A percentile compares a stretch with the other conserved stretches of the same genome.
Conservation (phyloP, 768 basidiomycete species). For the Leccinum aurantiacum region DNA sequence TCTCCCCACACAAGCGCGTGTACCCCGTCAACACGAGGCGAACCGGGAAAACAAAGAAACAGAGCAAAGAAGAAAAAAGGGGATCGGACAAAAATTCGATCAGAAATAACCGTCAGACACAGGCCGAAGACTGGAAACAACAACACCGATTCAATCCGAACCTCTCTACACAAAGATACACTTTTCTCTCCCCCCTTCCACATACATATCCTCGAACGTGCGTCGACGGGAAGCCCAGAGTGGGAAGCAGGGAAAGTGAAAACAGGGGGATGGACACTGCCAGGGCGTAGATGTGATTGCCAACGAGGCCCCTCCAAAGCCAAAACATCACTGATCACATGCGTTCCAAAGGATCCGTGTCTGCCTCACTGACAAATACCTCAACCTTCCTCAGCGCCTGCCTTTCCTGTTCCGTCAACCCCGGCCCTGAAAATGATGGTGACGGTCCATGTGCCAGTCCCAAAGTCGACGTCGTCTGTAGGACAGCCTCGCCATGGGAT, state of each 20-base stretch:
- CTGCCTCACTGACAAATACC: conserved; percentile 69
- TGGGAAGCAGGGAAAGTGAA: not conserved
- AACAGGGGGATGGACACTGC: not conserved
- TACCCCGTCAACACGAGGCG: not conserved
- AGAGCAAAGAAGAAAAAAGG: not conserved
- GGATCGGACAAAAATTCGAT: not conserved
- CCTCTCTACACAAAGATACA: not conserved
- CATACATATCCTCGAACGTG: conserved; percentile 6
- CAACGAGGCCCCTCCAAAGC: not conserved
- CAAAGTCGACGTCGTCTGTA: conserved; percentile 25
- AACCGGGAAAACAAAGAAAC: not conserved
- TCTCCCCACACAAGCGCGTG: conserved; percentile 10
- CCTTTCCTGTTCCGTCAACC: conserved; percentile 35
- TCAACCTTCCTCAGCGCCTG: conserved; percentile 39
- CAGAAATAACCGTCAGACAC: conserved; percentile 5
- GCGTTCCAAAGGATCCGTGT: conserved; percentile 72
- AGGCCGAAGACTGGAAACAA: not conserved
- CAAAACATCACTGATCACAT: conserved; percentile 39
- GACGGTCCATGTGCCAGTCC: conserved; percentile 24
- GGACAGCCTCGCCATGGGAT: not conserved
- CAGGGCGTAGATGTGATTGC: not conserved
- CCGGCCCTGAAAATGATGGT: conserved; percentile 7
- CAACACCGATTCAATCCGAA: not conserved
- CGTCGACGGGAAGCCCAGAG: not conserved
- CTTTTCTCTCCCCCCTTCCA: not conserved